Evolutionary conservation across 257 asterid genomes (phyloP), one percentile per base, ranked within the genome.

Genomic region (Salvia rosmarinus): DNA sequence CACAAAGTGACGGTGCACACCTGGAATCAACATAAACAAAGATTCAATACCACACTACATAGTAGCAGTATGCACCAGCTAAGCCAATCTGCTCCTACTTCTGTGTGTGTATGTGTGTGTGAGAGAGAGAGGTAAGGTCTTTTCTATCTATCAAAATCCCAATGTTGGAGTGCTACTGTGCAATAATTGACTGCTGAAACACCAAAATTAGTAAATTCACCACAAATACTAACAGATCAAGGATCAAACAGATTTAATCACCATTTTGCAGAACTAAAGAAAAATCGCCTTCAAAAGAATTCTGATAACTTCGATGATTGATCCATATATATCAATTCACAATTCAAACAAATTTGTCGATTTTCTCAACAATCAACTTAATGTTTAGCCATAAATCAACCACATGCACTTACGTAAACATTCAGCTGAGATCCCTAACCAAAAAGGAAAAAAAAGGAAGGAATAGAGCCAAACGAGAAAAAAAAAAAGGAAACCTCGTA

Each of bases 1-100:
- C 69, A 86, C 85, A 51, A 86, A 83, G 81, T 88, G 89, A 14
- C 97, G 92, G 65, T 95, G 99, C 9, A 85, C 76, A 8, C 98
- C 98, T 93, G 94, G 63, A 79, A 83, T 72, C 21, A 59, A 47
- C n/a, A 43, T 57, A 51, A 62, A 43, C 6, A 40, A 30, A 64
- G 11, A 64, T 19, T 47, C 12, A 71, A 56, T 57, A 52, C 2
- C 39, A 32, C 30, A 25, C 30, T 25, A 25, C 30, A 25, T n/a
- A 51, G 43, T 21, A 46, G 35, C 43, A 43, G 40, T 12, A 67
- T 34, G 14, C 20, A 35, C 32, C 32, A 34, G 44, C 55, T 50
- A 67, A 44, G 1, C 30, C 42, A 34, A 44, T 3, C 68, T 6
- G 5, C 30, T 25, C 30, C 30, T 25, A 25, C 74, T 58, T 25